Evolutionary conservation across 495 filamentous ascomycete genomes (phyloP).

Genomic region (Tuber microsphaerosporum): DNA sequence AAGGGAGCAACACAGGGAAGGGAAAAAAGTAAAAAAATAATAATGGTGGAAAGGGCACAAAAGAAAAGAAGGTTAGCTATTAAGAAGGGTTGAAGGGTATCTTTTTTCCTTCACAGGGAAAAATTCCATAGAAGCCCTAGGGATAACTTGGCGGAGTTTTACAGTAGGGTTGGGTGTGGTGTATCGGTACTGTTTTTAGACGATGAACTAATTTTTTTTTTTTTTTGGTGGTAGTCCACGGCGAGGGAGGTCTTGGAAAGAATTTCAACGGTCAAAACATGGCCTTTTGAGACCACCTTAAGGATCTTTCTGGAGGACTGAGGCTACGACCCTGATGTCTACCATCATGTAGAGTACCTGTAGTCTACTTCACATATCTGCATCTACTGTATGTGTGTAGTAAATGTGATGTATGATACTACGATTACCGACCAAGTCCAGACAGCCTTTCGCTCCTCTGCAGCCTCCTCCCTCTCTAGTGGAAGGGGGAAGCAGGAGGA

Average conservation of each 20-base stretch:
- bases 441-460: neutral
- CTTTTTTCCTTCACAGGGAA: neutral
- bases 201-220: neutral
- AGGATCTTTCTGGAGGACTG: neutral
- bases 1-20: slow-evolving; percentile 32
- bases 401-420: neutral
- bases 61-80: slow-evolving; percentile 13
- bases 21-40: slow-evolving; percentile 19
- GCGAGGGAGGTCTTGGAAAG: neutral
- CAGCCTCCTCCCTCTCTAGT: neutral
- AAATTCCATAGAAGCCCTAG: slow-evolving; percentile 19
- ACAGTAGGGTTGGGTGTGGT: slow-evolving; percentile 30
- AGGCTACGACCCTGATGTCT: neutral
- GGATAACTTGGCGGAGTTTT: slow-evolving; percentile 18
- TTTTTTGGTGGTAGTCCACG: neutral
- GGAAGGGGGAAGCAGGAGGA: neutral
- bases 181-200: slow-evolving; percentile 4
- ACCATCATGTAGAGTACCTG: neutral
- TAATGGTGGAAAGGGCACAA: slow-evolving; percentile 9
- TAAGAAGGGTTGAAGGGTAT: neutral
- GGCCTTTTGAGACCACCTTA: neutral
- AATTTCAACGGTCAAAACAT: neutral
- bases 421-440: neutral
- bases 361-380: neutral
- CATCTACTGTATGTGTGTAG: neutral